phyloP scores from a whole-genome alignment of 805 yeast genomes.

The Ogataea kodamae region DNA sequence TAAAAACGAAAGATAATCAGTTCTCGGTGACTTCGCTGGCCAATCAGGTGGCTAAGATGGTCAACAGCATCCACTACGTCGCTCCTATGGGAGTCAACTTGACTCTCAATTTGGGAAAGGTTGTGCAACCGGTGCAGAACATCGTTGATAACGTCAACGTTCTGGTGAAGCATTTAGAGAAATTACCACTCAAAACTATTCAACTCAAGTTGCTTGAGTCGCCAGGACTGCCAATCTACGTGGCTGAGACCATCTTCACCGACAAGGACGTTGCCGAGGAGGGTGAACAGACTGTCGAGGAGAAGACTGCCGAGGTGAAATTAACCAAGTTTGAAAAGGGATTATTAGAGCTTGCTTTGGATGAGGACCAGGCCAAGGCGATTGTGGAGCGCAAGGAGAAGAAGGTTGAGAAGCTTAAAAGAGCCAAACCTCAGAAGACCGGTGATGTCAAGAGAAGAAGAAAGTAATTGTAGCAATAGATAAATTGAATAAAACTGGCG shows the following conservation, averaged over 20 bases:
- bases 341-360: slow-evolving; percentile 75
- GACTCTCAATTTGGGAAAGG: slow-evolving; percentile 62
- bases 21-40: slow-evolving; percentile 48
- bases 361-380: slow-evolving; percentile 62
- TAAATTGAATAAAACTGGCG: slow-evolving; percentile 1
- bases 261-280: slow-evolving; percentile 48
- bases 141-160: slow-evolving; percentile 59
- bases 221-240: slow-evolving; percentile 82
- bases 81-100: slow-evolving; percentile 74
- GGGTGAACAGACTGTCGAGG: slow-evolving; percentile 22
- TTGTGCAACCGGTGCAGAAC: slow-evolving; percentile 42
- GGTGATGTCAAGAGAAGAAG: slow-evolving; percentile 9
- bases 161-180: slow-evolving; percentile 46
- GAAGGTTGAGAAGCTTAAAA: slow-evolving; percentile 29
- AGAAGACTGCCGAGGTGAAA: slow-evolving; percentile 38
- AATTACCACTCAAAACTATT: slow-evolving; percentile 48
- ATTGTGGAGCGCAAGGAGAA: slow-evolving; percentile 57
- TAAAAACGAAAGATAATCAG: slow-evolving; percentile 30
- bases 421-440: slow-evolving; percentile 12
- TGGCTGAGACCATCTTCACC: slow-evolving; percentile 51
- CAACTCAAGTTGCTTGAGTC: slow-evolving; percentile 66
- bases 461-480: slow-evolving; percentile 8
- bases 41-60: slow-evolving; percentile 56
- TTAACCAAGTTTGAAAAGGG: slow-evolving; percentile 68
- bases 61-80: slow-evolving; percentile 55